These are phyloP conservation scores for Pseudopithomyces maydicus DNA, from an alignment of 2,329 filamentous ascomycete genomes.

Conservation along the genomic window DNA sequence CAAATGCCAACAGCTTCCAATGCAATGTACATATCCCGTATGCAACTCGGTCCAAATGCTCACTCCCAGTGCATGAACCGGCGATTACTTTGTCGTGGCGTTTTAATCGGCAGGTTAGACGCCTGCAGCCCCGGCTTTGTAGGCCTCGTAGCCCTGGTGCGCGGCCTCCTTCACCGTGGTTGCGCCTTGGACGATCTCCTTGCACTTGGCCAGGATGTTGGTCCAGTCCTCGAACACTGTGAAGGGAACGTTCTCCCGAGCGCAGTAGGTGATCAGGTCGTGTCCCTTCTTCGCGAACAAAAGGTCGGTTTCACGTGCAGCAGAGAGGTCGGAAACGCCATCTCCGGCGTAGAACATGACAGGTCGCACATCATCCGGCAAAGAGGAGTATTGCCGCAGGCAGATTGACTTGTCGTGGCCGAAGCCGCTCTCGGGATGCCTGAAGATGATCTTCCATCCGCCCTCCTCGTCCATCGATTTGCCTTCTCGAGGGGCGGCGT, in stretches of 20 bases:
- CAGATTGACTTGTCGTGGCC: constrained; percentile 97
- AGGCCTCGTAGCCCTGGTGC: constrained; percentile 53
- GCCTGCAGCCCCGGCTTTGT: constrained; percentile 52
- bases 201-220: constrained; percentile 75
- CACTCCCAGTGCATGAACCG: constrained; percentile 10
- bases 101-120: constrained; percentile 16
- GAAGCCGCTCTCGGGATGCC: constrained; percentile 80
- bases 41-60: background rate
- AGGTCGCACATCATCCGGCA: constrained; percentile 72
- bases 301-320: constrained; percentile 88
- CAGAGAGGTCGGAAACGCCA: constrained; percentile 89
- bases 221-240: constrained; percentile 86
- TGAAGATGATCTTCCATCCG: constrained; percentile 88
- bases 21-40: background rate
- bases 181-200: constrained; percentile 75
- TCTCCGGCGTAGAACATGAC: constrained; percentile 94
- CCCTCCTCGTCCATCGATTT: constrained; percentile 81
- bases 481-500: constrained; percentile 69
- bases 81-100: constrained; percentile 22
- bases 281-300: constrained; percentile 92
- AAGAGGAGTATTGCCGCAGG: constrained; percentile 81
- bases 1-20: background rate
- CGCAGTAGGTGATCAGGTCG: constrained; percentile 87
- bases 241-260: constrained; percentile 82
- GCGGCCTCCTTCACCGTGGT: constrained; percentile 73